Conservation (phyloP, 331 rosid species). For the Acacia pycnantha region DNA sequence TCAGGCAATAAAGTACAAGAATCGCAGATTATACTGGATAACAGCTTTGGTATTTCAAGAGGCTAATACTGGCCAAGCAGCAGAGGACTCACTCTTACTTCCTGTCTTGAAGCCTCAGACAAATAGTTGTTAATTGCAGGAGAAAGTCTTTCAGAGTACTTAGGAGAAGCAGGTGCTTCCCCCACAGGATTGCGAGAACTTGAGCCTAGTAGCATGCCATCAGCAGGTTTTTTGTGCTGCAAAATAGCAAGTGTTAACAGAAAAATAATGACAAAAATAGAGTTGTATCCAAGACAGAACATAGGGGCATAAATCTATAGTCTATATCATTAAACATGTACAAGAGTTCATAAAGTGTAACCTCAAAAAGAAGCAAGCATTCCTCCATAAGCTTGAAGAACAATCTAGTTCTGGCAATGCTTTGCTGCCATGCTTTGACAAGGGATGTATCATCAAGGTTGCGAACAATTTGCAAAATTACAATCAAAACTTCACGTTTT, state of each 20-base stretch:
- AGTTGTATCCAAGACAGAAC: neutral
- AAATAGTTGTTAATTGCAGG: slow-evolving; percentile 95
- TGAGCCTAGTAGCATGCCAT: slow-evolving; percentile 88
- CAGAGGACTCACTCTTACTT: slow-evolving; percentile 79
- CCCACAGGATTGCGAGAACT: slow-evolving; percentile 92
- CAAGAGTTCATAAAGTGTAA: slow-evolving; percentile 28
- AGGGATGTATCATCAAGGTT: slow-evolving; percentile 92
- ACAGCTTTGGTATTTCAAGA: neutral
- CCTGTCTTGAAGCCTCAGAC: slow-evolving; percentile 97
- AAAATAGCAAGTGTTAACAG: slow-evolving; percentile 14
- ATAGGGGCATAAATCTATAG: neutral
- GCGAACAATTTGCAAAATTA: slow-evolving; percentile 91
- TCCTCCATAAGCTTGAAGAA: slow-evolving; percentile 99
- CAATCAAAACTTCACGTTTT: slow-evolving; percentile 90
- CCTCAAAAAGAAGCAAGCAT: slow-evolving; percentile 87
- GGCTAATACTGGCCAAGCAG: slow-evolving; percentile 20
- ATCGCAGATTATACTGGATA: slow-evolving; percentile 2
- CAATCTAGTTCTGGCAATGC: slow-evolving; percentile 93
- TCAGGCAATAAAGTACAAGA: slow-evolving; percentile 19
- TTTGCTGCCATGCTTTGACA: slow-evolving; percentile 95
- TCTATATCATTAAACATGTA: neutral
- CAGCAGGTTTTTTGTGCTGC: slow-evolving; percentile 96
- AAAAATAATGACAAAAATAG: slow-evolving; percentile 19
- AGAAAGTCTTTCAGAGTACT: slow-evolving; percentile 94
- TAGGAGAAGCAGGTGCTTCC: slow-evolving; percentile 91